A percentile compares a stretch with the other conserved stretches of the same genome.
Evolutionary conservation across 192 early-diverging fungal species (phyloP).

Genomic region (Coemansia sp.): DNA sequence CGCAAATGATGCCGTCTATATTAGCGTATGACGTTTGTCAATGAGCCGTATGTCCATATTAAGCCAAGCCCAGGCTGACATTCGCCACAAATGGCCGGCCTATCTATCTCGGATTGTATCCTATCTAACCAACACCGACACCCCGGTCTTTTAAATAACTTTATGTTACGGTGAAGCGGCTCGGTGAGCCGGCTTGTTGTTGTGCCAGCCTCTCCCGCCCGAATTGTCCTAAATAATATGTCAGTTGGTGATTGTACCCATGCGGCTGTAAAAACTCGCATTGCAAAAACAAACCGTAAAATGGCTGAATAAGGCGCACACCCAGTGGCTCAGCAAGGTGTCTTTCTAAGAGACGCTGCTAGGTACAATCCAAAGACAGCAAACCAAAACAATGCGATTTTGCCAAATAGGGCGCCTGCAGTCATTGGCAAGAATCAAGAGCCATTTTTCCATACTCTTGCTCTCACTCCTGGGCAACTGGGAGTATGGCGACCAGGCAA

Average conservation of each 20-base stretch:
- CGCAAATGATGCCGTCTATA: not conserved
- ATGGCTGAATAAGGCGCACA: not conserved
- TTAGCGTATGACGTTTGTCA: not conserved
- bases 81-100: not conserved
- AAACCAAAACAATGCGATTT: conserved; percentile 6
- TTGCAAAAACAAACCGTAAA: conserved; percentile 1
- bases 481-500: not conserved
- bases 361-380: conserved; percentile 2
- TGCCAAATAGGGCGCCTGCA: not conserved
- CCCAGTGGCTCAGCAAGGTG: not conserved
- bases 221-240: not conserved
- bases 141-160: not conserved
- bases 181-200: not conserved
- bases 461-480: not conserved
- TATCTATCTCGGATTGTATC: not conserved
- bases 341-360: not conserved
- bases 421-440: conserved; percentile 8
- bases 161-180: not conserved
- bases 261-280: not conserved
- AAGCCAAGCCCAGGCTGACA: not conserved
- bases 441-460: not conserved
- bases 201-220: not conserved
- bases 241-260: not conserved
- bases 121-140: not conserved
- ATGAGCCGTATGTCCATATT: not conserved